Base-by-base conservation (phyloP, 306 rosid genomes). In the Casuarina cunninghamiana region DNA sequence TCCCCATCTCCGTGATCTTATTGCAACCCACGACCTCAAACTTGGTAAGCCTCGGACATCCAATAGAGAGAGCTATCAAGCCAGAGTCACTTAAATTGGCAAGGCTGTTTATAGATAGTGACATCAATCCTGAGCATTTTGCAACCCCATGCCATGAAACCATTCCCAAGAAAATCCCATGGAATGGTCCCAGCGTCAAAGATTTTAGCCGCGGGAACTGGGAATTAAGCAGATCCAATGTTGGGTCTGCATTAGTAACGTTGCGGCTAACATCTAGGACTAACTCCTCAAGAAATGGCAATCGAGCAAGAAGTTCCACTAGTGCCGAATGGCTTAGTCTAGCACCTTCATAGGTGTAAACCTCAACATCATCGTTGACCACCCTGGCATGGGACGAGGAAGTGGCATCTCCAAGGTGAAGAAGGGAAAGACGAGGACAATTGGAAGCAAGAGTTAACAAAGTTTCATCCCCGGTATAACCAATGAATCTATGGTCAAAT, bases 251-350 rank as follows among this genome's bases (percentile, higher is more conserved):
- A 35, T 39, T 37, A 51, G 35, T 72, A 51, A 53, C 76, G 53
- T 72, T 73, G 46, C 54, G 63, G 13, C 51, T 15, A 73, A 73
- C 50, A 39, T 73, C 76, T 16, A 73, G 50, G 9, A 73, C 51
- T 66, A 73, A 41, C 3, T 73, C 65, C 32, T 73, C 76, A 37
- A 73, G 50, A 49, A 73, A n/a, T 38, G 76, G 76, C 65, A 73
- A 54, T 73, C 48, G 41, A 53, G 50, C n/a, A 54, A 44, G 54
- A 43, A 73, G 65, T 10, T 41, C 66, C 15, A 17, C 39, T 0
- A 73, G n/a, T 5, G 67, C 38, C 13, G 76, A 37, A 38, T n/a
- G 51, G 38, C 76, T 38, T 42, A 50, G 38, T n/a, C 35, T 17
- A 37, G 65, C 63, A 17, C 35, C 49, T 53, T 72, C 63, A 37